These are phyloP conservation scores for Ambrosiella beaveri DNA, from an alignment of 2,329 filamentous ascomycete species.

Conservation along the genomic window DNA sequence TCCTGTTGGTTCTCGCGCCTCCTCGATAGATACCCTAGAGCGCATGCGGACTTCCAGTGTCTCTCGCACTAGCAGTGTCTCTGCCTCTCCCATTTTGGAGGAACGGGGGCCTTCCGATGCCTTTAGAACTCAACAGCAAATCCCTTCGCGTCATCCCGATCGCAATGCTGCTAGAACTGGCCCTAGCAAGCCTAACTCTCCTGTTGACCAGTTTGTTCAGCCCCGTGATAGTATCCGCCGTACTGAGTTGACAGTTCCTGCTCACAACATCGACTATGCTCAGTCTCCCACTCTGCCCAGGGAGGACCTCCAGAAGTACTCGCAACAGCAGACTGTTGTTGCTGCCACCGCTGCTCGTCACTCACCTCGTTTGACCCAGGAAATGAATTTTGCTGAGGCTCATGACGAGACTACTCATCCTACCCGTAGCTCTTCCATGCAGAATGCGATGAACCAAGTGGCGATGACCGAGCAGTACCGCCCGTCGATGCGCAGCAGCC, in stretches of 20 bases:
- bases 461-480: slow-evolving; percentile 10
- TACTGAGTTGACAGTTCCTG: slow-evolving; percentile 5
- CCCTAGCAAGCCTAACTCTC: not conserved
- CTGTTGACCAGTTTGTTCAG: not conserved
- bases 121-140: slow-evolving; percentile 7
- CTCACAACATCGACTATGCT: slow-evolving; percentile 1
- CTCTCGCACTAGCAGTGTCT: slow-evolving; percentile 18
- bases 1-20: slow-evolving; percentile 30
- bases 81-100: slow-evolving; percentile 22
- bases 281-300: slow-evolving; percentile 11
- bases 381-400: not conserved
- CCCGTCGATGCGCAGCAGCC: not conserved
- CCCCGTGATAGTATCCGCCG: not conserved
- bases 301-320: slow-evolving; percentile 8
- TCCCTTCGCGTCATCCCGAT: slow-evolving; percentile 5
- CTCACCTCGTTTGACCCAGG: slow-evolving; percentile 3
- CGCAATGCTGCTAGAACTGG: not conserved
- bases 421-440: not conserved
- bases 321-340: not conserved
- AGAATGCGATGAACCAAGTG: slow-evolving; percentile 18
- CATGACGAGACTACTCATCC: not conserved
- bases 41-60: slow-evolving; percentile 25
- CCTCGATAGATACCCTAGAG: slow-evolving; percentile 29
- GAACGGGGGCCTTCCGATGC: slow-evolving; percentile 26
- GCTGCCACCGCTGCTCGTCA: not conserved